phyloP scores from a whole-genome alignment of 257 asterid species.

The Solanum etuberosum region DNA sequence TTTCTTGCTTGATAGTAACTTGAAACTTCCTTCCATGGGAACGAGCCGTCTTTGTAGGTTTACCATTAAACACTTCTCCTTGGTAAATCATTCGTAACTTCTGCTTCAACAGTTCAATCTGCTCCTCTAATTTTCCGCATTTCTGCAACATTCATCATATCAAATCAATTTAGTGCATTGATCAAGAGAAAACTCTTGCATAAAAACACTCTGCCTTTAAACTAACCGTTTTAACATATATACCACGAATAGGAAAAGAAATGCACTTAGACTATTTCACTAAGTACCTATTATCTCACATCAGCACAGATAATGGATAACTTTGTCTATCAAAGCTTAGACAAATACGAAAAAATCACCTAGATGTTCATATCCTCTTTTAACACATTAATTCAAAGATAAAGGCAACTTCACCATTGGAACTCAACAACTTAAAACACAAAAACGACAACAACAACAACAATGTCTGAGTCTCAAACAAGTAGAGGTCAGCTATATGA shows the following conservation, averaged over 20 bases:
- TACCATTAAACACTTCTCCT: conserved; percentile 87
- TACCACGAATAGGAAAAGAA: background rate
- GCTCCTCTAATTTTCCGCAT: conserved; percentile 72
- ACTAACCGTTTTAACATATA: background rate
- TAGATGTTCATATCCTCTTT: background rate
- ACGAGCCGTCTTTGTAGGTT: conserved; percentile 83
- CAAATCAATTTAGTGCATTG: background rate
- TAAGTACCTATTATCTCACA: background rate
- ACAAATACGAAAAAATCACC: background rate
- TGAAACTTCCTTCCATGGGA: conserved; percentile 92
- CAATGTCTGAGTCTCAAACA: background rate
- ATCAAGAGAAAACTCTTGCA: background rate
- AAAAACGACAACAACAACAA: background rate
- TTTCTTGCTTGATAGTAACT: conserved; percentile 77
- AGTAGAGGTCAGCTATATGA: background rate
- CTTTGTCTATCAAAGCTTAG: background rate
- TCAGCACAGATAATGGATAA: background rate
- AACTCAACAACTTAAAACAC: background rate
- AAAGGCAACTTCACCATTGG: background rate
- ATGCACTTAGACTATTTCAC: background rate
- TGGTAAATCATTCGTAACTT: conserved; percentile 55
- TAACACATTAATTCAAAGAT: background rate
- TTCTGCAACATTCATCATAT: conserved; percentile 29
- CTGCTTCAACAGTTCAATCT: conserved; percentile 67
- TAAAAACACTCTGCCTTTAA: background rate